A percentile compares a stretch with the other conserved stretches of the same genome.
phyloP scores from a whole-genome alignment of 371 early-diverging fungal genomes.

The Scutellospora calospora region DNA sequence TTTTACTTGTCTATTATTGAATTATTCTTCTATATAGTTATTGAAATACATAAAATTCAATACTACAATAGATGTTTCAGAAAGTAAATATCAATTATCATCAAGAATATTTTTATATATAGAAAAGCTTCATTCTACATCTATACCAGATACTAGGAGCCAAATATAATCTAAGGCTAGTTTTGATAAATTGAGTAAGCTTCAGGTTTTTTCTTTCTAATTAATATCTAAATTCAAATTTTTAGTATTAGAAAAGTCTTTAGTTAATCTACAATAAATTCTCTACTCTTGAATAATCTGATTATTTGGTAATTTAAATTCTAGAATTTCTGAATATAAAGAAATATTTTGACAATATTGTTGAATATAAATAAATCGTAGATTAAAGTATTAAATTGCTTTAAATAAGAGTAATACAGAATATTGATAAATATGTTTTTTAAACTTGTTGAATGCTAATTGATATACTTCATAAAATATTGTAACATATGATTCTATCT shows the following conservation, averaged over 20 bases:
- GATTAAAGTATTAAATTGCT: slow-evolving; percentile 13
- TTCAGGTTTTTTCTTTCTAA: not conserved
- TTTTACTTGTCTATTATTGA: too few relatives aligned
- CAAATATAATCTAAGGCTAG: slow-evolving; percentile 24
- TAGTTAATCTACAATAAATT: not conserved
- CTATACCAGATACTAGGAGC: not conserved
- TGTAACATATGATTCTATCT: not conserved
- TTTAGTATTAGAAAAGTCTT: not conserved
- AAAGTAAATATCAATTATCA: not conserved
- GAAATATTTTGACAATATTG: not conserved
- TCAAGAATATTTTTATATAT: slow-evolving; percentile 8
- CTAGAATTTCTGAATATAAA: slow-evolving; percentile 1
- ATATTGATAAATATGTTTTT: not conserved
- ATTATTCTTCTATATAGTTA: too few relatives aligned
- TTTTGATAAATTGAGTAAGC: not conserved
- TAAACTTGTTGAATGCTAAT: not conserved
- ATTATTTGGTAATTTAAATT: slow-evolving; percentile 8
- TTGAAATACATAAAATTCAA: slow-evolving; percentile 3
- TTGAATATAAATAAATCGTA: not conserved
- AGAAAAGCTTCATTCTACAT: slow-evolving; percentile 3
- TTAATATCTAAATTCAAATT: slow-evolving; percentile 4
- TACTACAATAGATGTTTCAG: not conserved
- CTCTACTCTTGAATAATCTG: not conserved
- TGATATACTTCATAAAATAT: not conserved
- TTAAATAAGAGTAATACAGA: not conserved